Evolutionary conservation across 306 rosid species (phyloP).

Genomic region (Cucurbita argyrosperma): DNA sequence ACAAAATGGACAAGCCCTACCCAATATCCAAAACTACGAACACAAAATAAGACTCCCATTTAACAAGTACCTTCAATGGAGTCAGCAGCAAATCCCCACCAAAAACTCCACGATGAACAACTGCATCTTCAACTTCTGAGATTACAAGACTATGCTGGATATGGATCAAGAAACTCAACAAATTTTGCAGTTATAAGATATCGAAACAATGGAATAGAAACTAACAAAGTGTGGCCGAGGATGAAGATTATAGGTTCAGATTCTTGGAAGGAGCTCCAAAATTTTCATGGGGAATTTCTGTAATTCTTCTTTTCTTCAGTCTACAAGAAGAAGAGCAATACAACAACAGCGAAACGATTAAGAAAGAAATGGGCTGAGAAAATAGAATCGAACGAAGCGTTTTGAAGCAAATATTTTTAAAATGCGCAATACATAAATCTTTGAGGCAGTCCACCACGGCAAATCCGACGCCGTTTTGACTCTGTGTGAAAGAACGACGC

Average conservation of each 20-base stretch:
- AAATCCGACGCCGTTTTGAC: not conserved
- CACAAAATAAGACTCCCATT: not conserved
- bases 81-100: conserved; percentile 2
- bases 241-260: conserved; percentile 21
- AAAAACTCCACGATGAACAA: not conserved
- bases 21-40: not conserved
- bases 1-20: conserved; percentile 9
- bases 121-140: conserved; percentile 7
- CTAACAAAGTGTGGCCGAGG: not conserved
- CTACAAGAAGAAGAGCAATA: conserved; percentile 8
- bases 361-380: conserved; percentile 6
- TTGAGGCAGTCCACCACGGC: not conserved
- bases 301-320: conserved; percentile 9
- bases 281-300: conserved; percentile 14
- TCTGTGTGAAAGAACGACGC: not conserved
- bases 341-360: not conserved
- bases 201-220: not conserved
- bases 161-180: conserved; percentile 6
- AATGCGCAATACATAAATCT: not conserved
- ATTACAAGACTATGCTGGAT: conserved; percentile 11
- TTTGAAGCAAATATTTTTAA: conserved; percentile 10
- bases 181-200: not conserved
- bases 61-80: conserved; percentile 18
- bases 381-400: conserved; percentile 35
- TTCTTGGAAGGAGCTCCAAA: conserved; percentile 32